phyloP scores from a whole-genome alignment of 2,329 filamentous ascomycete genomes.

The Diplocarpon mali region DNA sequence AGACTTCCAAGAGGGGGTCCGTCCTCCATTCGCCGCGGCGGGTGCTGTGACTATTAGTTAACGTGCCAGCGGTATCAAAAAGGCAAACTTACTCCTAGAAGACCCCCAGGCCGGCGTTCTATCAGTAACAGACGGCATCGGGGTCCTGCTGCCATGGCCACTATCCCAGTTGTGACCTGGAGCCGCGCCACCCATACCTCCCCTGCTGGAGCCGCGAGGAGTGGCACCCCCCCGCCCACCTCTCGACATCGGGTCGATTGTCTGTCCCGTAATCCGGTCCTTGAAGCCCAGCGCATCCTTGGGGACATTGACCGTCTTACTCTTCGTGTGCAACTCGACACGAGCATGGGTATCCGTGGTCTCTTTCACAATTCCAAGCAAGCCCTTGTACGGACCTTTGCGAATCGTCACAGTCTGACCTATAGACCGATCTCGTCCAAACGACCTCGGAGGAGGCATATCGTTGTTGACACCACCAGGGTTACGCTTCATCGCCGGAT shows the following conservation, averaged over 20 bases:
- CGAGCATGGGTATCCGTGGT: constrained; percentile 77
- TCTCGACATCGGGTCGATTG: constrained; percentile 57
- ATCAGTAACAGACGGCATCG: constrained; percentile 48
- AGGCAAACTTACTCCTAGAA: constrained; percentile 43
- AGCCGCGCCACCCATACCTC: constrained; percentile 35
- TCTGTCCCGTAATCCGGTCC: constrained; percentile 68
- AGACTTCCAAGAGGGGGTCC: constrained; percentile 59
- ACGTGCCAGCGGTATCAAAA: neutral
- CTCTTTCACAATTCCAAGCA: constrained; percentile 92
- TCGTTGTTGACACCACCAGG: constrained; percentile 40
- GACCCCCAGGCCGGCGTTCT: constrained; percentile 69
- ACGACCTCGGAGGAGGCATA: constrained; percentile 58
- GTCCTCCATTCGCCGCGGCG: constrained; percentile 40
- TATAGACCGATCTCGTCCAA: constrained; percentile 71
- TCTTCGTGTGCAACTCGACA: constrained; percentile 89
- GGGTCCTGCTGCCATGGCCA: constrained; percentile 59
- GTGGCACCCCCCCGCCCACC: constrained; percentile 34
- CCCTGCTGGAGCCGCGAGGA: constrained; percentile 21
- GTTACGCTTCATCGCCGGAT: constrained; percentile 73
- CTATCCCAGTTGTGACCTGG: constrained; percentile 48
- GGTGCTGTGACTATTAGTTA: constrained; percentile 33
- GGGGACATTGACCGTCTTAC: constrained; percentile 75
- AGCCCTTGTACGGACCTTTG: constrained; percentile 81
- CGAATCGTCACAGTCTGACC: constrained; percentile 86
- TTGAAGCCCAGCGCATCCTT: constrained; percentile 78